Conservation (phyloP, 2,329 filamentous ascomycete genomes). For the Cladophialophora yegresii region DNA sequence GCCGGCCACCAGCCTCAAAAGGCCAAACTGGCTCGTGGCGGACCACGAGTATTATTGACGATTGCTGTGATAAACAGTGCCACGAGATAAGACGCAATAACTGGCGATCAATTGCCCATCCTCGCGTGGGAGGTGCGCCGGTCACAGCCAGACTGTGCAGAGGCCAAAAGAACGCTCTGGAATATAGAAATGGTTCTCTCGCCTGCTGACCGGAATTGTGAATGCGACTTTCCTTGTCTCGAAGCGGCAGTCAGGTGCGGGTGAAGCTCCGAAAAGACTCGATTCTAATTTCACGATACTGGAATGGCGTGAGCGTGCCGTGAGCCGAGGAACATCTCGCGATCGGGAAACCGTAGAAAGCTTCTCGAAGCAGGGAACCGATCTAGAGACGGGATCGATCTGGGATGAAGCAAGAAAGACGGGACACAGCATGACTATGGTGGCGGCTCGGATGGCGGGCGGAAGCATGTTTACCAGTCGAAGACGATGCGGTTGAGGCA, state of each 20-base stretch:
- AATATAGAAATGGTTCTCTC: background rate
- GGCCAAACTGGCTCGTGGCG: background rate
- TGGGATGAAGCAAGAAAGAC: constrained; percentile 9
- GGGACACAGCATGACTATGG: constrained; percentile 8
- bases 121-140: background rate
- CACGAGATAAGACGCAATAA: background rate
- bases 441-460: constrained; percentile 5
- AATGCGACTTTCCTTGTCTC: background rate
- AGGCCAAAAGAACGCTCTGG: background rate
- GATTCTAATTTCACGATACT: too few relatives aligned
- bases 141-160: background rate
- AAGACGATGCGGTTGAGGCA: background rate
- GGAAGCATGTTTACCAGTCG: background rate
- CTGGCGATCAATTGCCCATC: background rate
- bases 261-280: background rate
- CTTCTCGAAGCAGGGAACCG: constrained; percentile 24
- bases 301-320: constrained; percentile 15
- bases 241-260: background rate
- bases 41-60: background rate
- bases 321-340: constrained; percentile 25
- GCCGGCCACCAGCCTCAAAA: constrained; percentile 1
- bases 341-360: constrained; percentile 14
- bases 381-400: constrained; percentile 13
- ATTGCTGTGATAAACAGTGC: background rate
- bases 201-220: background rate